Base-by-base conservation (phyloP, 106 monocot species). In the Acanthochlamys bracteata region DNA sequence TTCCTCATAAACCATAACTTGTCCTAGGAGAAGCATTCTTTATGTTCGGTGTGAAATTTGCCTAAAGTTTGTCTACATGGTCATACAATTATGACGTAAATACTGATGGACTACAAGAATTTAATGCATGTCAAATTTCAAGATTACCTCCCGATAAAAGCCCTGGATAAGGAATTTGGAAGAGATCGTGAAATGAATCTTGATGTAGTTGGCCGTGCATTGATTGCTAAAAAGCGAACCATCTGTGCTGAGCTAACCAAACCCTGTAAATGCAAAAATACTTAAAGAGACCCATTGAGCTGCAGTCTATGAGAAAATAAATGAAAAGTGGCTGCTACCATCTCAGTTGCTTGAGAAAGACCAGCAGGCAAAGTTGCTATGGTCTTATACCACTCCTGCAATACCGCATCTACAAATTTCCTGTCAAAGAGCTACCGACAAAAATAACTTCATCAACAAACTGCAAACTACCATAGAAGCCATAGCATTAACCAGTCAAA, bases 341-440 rank as follows among this genome's bases (percentile, higher is more conserved):
- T 83, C 81, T 98, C 92, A 81, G 83, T 92, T 67, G 92, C 92
- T 76, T 98, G 98, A 17, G 83, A 72, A 26, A 98, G 81, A 15
- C 98, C 98, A 68, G 85, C 79, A 76, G 98, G 98, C 33, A 98
- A 75, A 67, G 92, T 83, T 39, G 40, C 47, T 82, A 98, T 81
- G 42, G 85, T 92, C 70, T 98, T 98, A 59, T 80, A 83, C 98
- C 98, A 98, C 69, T 98, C 98, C 42, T 89, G 83, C 22, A 98
- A 73, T 20, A 98, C 98, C 23, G 98, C 98, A 77, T 98, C 98
- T 12, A 98, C 78, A 83, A 98, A 92, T 63, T 92, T 70, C 75
- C 80, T 80, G 69, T 98, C 88, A 59, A 98, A 92, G 69, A 91
- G 75, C 96, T 96, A 81, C 15, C 39, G 60, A 42, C 52, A 22